phyloP scores from a whole-genome alignment of 2,329 filamentous ascomycete species.

The Apiospora malaysiana region DNA sequence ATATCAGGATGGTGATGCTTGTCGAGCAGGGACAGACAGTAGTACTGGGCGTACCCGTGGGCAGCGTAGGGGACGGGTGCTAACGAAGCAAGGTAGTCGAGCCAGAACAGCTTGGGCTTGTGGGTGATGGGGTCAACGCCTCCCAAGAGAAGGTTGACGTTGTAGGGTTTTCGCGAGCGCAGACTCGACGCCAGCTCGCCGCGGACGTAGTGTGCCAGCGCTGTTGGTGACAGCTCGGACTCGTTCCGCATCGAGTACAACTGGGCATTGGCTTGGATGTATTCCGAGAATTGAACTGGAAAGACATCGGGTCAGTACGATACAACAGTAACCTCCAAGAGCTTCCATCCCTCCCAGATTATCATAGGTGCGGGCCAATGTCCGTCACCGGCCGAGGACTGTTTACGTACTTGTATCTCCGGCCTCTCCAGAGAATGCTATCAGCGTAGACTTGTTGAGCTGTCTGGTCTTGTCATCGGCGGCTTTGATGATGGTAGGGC shows the following conservation, averaged over 20 bases:
- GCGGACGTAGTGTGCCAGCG: slow-evolving; percentile 91
- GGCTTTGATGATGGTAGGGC: slow-evolving; percentile 92
- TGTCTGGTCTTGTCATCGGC: slow-evolving; percentile 94
- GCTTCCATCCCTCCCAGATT: not conserved
- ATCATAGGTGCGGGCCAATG: not conserved
- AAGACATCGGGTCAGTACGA: slow-evolving; percentile 5
- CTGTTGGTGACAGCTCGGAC: slow-evolving; percentile 86
- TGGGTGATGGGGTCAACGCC: slow-evolving; percentile 91
- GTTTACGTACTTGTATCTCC: slow-evolving; percentile 82
- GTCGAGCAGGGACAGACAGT: slow-evolving; percentile 96
- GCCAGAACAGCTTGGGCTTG: slow-evolving; percentile 93
- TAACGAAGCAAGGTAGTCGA: slow-evolving; percentile 92
- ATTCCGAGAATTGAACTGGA: slow-evolving; percentile 97
- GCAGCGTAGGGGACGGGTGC: slow-evolving; percentile 93
- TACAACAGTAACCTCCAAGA: not conserved
- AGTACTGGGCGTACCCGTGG: slow-evolving; percentile 99
- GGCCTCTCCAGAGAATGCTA: slow-evolving; percentile 95
- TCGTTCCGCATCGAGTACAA: slow-evolving; percentile 99
- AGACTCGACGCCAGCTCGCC: slow-evolving; percentile 90
- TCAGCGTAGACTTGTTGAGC: slow-evolving; percentile 91
- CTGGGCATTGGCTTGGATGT: slow-evolving; percentile 97
- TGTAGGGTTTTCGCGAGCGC: slow-evolving; percentile 92
- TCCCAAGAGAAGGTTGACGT: slow-evolving; percentile 93
- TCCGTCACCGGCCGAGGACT: slow-evolving; percentile 21
- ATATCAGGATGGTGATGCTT: slow-evolving; percentile 99